Evolutionary conservation across 202 grass and related monocot species (phyloP).

Genomic region (Musa balbisiana): DNA sequence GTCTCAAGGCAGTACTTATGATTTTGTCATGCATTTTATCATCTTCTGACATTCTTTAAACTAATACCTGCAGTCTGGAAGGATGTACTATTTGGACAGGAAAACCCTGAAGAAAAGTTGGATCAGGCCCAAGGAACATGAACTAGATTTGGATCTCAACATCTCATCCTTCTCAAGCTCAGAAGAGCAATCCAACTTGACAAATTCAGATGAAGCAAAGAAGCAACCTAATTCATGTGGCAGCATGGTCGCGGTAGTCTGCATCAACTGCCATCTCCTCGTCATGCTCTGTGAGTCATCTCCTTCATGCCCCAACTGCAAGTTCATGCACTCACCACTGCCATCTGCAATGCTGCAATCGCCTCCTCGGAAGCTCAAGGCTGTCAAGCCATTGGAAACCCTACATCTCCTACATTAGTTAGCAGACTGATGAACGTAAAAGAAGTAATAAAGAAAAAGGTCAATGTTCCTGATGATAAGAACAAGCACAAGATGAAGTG

Average conservation of each 20-base stretch:
- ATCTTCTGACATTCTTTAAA: not conserved
- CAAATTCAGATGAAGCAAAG: not conserved
- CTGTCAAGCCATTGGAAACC: conserved; percentile 63
- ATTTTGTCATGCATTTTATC: not conserved
- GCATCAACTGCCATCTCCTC: conserved; percentile 78
- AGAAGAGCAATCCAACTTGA: not conserved
- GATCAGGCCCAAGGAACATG: conserved; percentile 65
- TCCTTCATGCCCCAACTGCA: conserved; percentile 85
- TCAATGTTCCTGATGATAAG: not conserved
- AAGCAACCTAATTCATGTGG: conserved; percentile 19
- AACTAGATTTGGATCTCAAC: conserved; percentile 80
- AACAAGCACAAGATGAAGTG: too few relatives aligned
- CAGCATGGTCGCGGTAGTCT: conserved; percentile 78
- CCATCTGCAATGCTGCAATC: not conserved
- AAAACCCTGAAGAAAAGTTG: conserved; percentile 82
- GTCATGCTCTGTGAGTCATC: conserved; percentile 80
- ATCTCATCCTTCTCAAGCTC: conserved; percentile 42
- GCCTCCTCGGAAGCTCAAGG: conserved; percentile 34
- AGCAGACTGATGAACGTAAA: not conserved
- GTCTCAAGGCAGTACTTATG: too few relatives aligned
- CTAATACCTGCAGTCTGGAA: conserved; percentile 53
- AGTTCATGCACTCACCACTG: conserved; percentile 48
- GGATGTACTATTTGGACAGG: conserved; percentile 97
- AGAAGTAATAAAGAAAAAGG: not conserved
- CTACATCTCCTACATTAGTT: conserved; percentile 84